Percentiles rank a stretch among this genome's conserved stretches.
Conservation (phyloP, 2,329 filamentous ascomycete genomes). For the Tolypocladium cylindrosporum region DNA sequence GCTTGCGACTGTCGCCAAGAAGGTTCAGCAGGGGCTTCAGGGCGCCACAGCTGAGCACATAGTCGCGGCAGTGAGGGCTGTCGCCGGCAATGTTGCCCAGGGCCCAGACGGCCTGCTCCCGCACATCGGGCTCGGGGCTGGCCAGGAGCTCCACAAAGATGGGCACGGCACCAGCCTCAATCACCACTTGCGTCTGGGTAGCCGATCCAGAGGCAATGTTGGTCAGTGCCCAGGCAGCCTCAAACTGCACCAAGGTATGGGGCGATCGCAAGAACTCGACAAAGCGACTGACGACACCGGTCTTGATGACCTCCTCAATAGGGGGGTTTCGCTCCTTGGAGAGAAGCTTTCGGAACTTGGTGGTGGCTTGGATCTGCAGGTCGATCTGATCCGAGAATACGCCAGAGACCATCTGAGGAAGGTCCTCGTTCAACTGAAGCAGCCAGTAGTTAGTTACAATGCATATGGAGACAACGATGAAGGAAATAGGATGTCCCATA, state of each 20-base stretch:
- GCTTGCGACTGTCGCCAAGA: constrained; percentile 92
- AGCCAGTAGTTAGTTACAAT: not conserved
- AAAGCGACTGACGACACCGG: constrained; percentile 92
- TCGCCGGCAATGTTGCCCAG: constrained; percentile 98
- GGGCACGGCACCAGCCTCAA: constrained; percentile 93
- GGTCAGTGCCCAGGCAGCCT: constrained; percentile 97
- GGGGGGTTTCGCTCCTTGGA: constrained; percentile 98
- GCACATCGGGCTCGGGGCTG: constrained; percentile 94
- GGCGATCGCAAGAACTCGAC: constrained; percentile 97
- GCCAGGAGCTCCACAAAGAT: constrained; percentile 95
- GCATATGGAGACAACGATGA: not conserved
- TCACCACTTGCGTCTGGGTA: constrained; percentile 95
- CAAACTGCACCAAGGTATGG: constrained; percentile 96
- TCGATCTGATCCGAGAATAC: constrained; percentile 99
- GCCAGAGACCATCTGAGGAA: constrained; percentile 94
- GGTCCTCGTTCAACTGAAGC: constrained; percentile 82
- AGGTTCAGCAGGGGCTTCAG: constrained; percentile 82
- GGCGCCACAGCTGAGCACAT: constrained; percentile 83
- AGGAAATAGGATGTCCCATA: not conserved
- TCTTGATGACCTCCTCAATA: constrained; percentile 99
- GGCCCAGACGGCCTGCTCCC: constrained; percentile 97
- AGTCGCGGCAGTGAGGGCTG: constrained; percentile 94
- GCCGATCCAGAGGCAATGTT: constrained; percentile 98
- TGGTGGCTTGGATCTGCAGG: constrained; percentile 91
- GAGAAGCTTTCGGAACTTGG: constrained; percentile 94